phyloP scores from a whole-genome alignment of 495 filamentous ascomycete species.

The Durotheca rogersii region DNA sequence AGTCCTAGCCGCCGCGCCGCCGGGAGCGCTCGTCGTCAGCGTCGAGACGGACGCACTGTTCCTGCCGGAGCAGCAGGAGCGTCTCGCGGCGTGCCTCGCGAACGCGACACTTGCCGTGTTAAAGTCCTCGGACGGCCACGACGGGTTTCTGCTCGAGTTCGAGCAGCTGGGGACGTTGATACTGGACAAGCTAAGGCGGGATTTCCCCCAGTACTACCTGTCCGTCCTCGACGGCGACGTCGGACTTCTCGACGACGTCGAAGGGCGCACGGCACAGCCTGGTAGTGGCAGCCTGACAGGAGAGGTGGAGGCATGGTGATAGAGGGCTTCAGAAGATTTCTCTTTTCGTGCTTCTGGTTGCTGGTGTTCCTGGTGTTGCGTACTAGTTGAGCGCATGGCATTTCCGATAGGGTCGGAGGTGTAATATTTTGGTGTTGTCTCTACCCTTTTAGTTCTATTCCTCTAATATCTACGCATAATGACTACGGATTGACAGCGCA shows the following conservation, averaged over 20 bases:
- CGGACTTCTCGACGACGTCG: neutral
- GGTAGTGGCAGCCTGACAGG: conserved; percentile 24
- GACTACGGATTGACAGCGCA: too few species aligned
- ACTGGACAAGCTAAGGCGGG: conserved; percentile 25
- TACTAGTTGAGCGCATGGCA: neutral
- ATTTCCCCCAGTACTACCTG: conserved; percentile 33
- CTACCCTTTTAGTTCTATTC: too few species aligned
- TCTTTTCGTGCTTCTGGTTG: neutral
- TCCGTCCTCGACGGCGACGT: conserved; percentile 1
- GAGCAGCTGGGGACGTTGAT: conserved; percentile 33
- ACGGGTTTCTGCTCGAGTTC: conserved; percentile 43
- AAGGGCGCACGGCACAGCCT: conserved; percentile 19
- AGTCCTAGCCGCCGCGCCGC: conserved; percentile 26
- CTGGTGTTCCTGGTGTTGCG: too few species aligned
- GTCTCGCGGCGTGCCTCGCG: conserved; percentile 33
- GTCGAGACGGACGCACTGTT: conserved; percentile 41
- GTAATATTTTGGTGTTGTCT: neutral
- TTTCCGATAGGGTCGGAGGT: neutral
- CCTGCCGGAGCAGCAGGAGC: conserved; percentile 35
- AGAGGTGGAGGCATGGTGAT: conserved; percentile 28
- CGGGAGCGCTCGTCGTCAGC: conserved; percentile 37
- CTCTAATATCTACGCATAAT: too few species aligned
- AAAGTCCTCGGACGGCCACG: conserved; percentile 37
- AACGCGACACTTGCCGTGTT: conserved; percentile 34
- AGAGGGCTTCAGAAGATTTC: neutral